Percentiles rank a stretch among this genome's conserved stretches.
phyloP scores from a whole-genome alignment of 1,139 yeast genomes.

The Debaryomyces psychrophilus region DNA sequence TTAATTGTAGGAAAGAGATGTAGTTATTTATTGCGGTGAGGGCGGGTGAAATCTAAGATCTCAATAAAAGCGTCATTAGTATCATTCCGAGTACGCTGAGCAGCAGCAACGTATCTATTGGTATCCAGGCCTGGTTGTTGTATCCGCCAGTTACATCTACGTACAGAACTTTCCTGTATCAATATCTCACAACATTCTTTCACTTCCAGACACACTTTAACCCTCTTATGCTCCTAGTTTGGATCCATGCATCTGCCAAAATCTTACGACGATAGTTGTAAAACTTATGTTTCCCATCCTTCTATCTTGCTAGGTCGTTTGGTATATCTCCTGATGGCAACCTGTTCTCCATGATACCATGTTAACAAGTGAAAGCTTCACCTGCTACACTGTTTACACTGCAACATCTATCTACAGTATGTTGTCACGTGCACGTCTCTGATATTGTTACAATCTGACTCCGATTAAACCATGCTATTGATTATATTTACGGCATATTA shows the following conservation, averaged over 20 bases:
- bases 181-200: no score
- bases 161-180: no score
- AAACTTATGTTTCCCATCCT: neutral
- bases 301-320: neutral
- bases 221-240: neutral
- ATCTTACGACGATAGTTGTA: neutral
- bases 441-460: neutral
- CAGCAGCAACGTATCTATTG: no score
- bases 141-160: no score
- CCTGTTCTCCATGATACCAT: neutral
- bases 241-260: neutral
- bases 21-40: no score
- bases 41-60: no score
- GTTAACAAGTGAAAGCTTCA: no score
- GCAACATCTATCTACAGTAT: neutral
- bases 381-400: neutral
- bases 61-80: no score
- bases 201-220: neutral
- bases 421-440: neutral
- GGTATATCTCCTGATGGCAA: neutral
- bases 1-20: no score
- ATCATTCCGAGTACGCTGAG: no score
- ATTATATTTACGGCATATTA: neutral
- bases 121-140: no score
- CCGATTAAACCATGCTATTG: neutral